phyloP scores from a whole-genome alignment of 495 filamentous ascomycete genomes.

The Schizothecium vesticola region DNA sequence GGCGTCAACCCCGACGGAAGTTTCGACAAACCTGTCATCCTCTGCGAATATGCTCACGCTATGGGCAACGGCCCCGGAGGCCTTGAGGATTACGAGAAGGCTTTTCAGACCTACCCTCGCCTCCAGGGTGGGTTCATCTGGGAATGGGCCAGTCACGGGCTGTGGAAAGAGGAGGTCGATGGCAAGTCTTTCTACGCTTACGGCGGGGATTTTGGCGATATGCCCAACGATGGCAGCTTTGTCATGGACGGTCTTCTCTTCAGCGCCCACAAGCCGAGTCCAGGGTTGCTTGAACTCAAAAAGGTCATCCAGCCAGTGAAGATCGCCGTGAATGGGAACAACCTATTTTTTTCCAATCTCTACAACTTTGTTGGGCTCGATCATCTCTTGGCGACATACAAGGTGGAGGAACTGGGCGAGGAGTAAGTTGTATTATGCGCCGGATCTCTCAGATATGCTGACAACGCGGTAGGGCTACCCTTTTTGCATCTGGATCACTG shows the following conservation, averaged over 20 bases:
- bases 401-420: conserved; percentile 14
- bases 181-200: conserved; percentile 57
- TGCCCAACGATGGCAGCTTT: conserved; percentile 60
- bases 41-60: conserved; percentile 65
- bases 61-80: conserved; percentile 71
- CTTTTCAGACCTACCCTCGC: conserved; percentile 50
- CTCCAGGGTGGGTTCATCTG: conserved; percentile 68
- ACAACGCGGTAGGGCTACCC: background rate
- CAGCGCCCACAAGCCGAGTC: conserved; percentile 54
- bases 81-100: conserved; percentile 59
- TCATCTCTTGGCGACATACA: conserved; percentile 31
- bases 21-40: conserved; percentile 52
- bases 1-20: conserved; percentile 31
- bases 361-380: conserved; percentile 50
- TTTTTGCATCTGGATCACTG: conserved; percentile 12
- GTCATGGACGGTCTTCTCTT: conserved; percentile 61
- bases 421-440: conserved; percentile 4
- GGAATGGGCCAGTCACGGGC: conserved; percentile 70
- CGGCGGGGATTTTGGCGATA: conserved; percentile 63
- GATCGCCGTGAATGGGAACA: conserved; percentile 20
- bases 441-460: background rate
- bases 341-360: conserved; percentile 39
- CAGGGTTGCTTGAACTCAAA: conserved; percentile 55
- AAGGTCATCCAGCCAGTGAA: conserved; percentile 56
- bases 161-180: conserved; percentile 45